A percentile compares a stretch with the other conserved stretches of the same genome.
phyloP scores from a whole-genome alignment of 768 basidiomycete genomes.

The Mycena venus region DNA sequence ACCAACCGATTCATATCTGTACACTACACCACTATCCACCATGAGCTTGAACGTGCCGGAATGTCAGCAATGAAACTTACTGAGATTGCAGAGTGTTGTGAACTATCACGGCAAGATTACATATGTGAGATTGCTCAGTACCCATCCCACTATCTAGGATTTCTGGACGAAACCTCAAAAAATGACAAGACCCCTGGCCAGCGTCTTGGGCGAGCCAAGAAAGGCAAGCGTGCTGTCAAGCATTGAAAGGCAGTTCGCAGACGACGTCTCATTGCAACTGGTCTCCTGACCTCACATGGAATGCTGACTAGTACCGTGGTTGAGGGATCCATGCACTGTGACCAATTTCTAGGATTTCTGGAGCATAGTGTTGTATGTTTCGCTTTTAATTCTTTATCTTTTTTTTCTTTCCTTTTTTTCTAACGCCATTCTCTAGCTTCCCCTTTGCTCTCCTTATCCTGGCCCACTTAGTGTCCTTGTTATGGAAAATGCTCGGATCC shows the following conservation, averaged over 20 bases:
- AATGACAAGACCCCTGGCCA: conserved; percentile 42
- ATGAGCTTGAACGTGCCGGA: no score
- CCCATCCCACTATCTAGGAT: conserved; percentile 46
- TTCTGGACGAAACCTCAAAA: conserved; percentile 51
- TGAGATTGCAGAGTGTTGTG: conserved; percentile 48
- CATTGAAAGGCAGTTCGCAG: neutral
- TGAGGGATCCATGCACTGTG: no score
- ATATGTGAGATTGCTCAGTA: conserved; percentile 44
- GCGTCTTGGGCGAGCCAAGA: neutral
- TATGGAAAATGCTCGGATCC: conserved; percentile 51
- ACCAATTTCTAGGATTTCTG: no score
- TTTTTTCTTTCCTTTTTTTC: neutral
- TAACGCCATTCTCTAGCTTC: conserved; percentile 29
- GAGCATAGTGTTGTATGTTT: neutral
- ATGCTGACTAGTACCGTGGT: no score
- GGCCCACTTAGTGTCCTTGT: conserved; percentile 44
- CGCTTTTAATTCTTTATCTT: neutral
- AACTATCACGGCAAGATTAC: conserved; percentile 39
- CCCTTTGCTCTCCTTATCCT: conserved; percentile 40
- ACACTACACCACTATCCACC: no score
- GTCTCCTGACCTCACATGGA: neutral
- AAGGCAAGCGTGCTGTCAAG: neutral
- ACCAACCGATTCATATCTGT: no score
- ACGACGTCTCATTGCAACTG: neutral
- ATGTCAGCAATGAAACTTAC: conserved; percentile 46